These are phyloP conservation scores for Nicotiana benthamiana DNA, from an alignment of 257 asterid species.

Conservation along the genomic window DNA sequence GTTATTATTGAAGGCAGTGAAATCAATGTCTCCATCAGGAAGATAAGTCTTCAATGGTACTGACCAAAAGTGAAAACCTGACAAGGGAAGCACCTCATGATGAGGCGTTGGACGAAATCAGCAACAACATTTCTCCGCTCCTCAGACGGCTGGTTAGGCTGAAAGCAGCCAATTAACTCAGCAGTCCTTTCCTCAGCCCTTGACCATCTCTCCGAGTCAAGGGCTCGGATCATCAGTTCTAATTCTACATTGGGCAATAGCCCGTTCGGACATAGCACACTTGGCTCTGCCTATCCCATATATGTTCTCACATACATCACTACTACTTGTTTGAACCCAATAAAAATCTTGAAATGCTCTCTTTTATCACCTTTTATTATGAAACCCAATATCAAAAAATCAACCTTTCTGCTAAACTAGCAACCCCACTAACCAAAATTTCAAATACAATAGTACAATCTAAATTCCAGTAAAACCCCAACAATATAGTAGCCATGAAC, in stretches of 20 bases:
- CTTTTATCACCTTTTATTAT: background rate
- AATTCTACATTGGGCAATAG: conserved; percentile 67
- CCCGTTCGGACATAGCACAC: conserved; percentile 70
- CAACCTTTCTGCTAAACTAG: background rate
- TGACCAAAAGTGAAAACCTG: conserved; percentile 66
- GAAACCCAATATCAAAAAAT: background rate
- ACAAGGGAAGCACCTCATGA: conserved; percentile 24
- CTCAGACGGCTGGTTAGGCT: conserved; percentile 60
- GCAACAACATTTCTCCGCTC: conserved; percentile 26
- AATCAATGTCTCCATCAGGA: conserved; percentile 74
- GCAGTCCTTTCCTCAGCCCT: conserved; percentile 85
- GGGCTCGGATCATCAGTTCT: conserved; percentile 47
- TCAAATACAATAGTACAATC: background rate
- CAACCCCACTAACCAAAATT: background rate
- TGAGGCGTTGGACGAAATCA: conserved; percentile 26
- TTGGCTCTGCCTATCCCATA: conserved; percentile 66
- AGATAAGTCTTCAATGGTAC: conserved; percentile 72
- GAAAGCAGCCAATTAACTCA: conserved; percentile 80
- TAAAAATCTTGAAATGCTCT: background rate
- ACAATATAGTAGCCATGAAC: background rate
- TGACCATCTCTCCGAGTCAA: conserved; percentile 74
- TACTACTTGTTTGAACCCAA: conserved; percentile 1
- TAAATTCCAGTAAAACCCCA: background rate
- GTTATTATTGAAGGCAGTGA: conserved; percentile 47
- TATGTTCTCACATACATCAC: conserved; percentile 77